Base-by-base conservation (phyloP, 768 basidiomycete genomes). In the Tylopilus sp. region DNA sequence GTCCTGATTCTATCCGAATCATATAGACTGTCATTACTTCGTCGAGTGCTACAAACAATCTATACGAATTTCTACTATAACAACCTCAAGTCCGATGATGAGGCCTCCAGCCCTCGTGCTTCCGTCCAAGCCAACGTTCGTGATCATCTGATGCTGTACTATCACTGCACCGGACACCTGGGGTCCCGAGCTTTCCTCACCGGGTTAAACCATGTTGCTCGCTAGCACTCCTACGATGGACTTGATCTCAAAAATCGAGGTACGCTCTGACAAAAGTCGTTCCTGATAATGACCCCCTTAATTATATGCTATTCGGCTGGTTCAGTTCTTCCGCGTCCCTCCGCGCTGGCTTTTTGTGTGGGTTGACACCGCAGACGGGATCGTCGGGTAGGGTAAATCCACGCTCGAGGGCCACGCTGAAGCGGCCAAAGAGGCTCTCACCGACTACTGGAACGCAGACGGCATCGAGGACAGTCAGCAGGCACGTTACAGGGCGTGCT, bases 281-380 rank as follows among this genome's bases (percentile, higher is more conserved):
- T 35, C 15, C 11, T 35, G 4, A 13, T 17, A 35, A 35, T 17
- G 15, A 35, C 33, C 33, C 1, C 15, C 13, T 17, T 4, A 15
- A 13, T 35, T 6, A 35, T 6, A n/a, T n/a, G n/a, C 33, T 6
- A 15, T 35, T 3, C 33, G 15, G 15, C 33, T 35, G 15, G 33
- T 35, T 12, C 58, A 82, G 79, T 69, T 74, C 11, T 87, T 89
- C 68, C 82, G 82, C 53, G 72, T 88, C n/a, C 80, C 81, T 15
- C 85, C 85, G 0, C 75, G 83, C 31, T 87, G 86, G 86, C 71
- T 89, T 4, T 86, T 88, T 57, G 81, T 87, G 23, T 77, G 84
- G 8, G 76, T 87, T n/a, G 80, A 81, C 57, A 86, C 83, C 1
- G 72, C 74, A 5, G 76, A 80, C 39, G 83, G 81, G 1, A 64